These are phyloP conservation scores for Pyricularia grisea DNA, from an alignment of 2,329 filamentous ascomycete genomes.

Conservation along the genomic window DNA sequence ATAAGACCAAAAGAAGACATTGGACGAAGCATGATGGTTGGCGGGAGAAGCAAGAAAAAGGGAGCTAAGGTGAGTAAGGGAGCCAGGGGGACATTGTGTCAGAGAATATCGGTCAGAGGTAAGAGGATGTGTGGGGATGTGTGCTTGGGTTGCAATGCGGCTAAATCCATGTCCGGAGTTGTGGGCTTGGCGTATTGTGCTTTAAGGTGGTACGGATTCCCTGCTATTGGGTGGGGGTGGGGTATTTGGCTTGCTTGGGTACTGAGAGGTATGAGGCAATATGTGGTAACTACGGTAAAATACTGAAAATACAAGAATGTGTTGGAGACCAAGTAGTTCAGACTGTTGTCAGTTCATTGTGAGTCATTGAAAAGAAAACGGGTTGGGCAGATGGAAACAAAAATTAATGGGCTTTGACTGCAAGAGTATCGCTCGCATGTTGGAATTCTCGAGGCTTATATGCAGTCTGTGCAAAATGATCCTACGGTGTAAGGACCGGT, in stretches of 20 bases:
- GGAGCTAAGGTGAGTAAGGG: background rate
- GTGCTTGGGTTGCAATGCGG: background rate
- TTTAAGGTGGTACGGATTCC: background rate
- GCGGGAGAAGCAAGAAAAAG: background rate
- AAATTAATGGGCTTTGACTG: background rate
- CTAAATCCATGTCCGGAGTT: background rate
- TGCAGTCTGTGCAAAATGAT: background rate
- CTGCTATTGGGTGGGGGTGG: too few relatives aligned
- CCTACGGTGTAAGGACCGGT: background rate
- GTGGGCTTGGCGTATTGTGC: background rate
- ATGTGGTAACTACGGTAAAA: too few relatives aligned
- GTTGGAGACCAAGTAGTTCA: background rate
- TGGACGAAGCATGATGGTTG: background rate
- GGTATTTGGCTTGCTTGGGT: background rate
- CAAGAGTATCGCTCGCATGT: background rate
- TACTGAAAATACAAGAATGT: too few relatives aligned
- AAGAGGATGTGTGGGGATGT: background rate
- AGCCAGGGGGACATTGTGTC: background rate
- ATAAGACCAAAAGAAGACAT: background rate
- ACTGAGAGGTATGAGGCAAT: too few relatives aligned
- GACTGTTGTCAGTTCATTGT: background rate
- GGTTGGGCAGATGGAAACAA: background rate
- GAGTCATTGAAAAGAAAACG: background rate
- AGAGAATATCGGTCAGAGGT: background rate
- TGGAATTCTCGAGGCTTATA: background rate